phyloP scores from a whole-genome alignment of 768 basidiomycete genomes.

The Naganishia antarctica region DNA sequence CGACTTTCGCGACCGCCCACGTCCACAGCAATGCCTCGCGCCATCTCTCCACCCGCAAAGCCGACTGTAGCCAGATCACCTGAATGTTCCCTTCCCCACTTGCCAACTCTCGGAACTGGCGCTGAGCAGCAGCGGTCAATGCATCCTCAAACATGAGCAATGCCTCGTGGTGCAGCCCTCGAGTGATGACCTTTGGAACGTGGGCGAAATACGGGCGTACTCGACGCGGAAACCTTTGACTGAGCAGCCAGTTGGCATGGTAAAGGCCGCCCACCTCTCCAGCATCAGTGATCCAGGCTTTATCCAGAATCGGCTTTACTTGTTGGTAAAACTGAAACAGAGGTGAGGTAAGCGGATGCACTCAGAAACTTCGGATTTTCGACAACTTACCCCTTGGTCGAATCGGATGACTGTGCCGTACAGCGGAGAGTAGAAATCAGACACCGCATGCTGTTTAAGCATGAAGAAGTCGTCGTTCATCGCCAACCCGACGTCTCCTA shows the following conservation, averaged over 20 bases:
- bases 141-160: constrained; percentile 44
- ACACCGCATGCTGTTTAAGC: constrained; percentile 39
- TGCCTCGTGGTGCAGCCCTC: constrained; percentile 45
- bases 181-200: constrained; percentile 43
- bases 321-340: constrained; percentile 34
- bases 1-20: constrained; percentile 41
- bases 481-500: constrained; percentile 36
- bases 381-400: constrained; percentile 30
- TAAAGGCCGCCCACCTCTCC: constrained; percentile 43
- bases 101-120: constrained; percentile 41
- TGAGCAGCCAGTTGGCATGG: constrained; percentile 44
- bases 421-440: constrained; percentile 38
- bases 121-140: constrained; percentile 33
- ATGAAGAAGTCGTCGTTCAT: constrained; percentile 47
- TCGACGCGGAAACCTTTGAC: constrained; percentile 39
- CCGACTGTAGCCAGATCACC: constrained; percentile 43
- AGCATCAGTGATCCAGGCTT: constrained; percentile 38
- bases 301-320: constrained; percentile 40
- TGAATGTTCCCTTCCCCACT: constrained; percentile 43
- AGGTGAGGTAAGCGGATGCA: background rate
- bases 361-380: background rate
- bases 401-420: constrained; percentile 46
- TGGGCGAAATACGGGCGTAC: constrained; percentile 45
- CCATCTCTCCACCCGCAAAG: constrained; percentile 45
- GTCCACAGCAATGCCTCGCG: constrained; percentile 48